Conservation (phyloP, 75 land plant species). For the Gnetum montanum region DNA sequence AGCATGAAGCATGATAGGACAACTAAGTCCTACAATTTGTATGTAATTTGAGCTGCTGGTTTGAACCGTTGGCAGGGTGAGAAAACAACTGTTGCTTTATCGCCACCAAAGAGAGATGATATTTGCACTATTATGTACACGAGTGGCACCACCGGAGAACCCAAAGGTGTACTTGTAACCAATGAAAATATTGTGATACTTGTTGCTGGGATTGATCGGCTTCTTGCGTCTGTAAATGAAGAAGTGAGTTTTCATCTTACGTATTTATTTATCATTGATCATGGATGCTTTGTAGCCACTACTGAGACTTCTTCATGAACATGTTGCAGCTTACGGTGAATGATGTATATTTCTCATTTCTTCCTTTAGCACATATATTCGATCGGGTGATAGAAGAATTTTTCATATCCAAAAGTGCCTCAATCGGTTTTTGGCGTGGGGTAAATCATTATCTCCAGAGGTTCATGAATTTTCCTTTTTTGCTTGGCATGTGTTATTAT, state of each 20-base stretch:
- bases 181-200: slow-evolving; percentile 62
- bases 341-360: slow-evolving; percentile 88
- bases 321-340: slow-evolving; percentile 35
- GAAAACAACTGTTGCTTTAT: slow-evolving; percentile 44
- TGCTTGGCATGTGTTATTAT: neutral
- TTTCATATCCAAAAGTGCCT: slow-evolving; percentile 65
- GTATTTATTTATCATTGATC: neutral
- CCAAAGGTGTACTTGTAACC: slow-evolving; percentile 89
- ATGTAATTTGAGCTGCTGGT: neutral
- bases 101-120: slow-evolving; percentile 54
- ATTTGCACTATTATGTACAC: slow-evolving; percentile 98
- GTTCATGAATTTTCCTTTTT: neutral
- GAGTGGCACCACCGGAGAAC: slow-evolving; percentile 99
- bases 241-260: slow-evolving; percentile 30
- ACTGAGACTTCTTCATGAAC: neutral
- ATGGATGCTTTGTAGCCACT: too few species aligned
- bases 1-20: too few species aligned
- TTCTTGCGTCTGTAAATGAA: slow-evolving; percentile 53
- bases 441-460: too few species aligned
- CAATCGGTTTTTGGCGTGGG: slow-evolving; percentile 98
- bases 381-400: slow-evolving; percentile 89
- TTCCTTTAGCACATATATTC: slow-evolving; percentile 96
- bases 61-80: slow-evolving; percentile 41
- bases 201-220: slow-evolving; percentile 59
- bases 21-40: neutral